These are phyloP conservation scores for Zygoascus hellenicus DNA, from an alignment of 1,139 yeast species.

Conservation along the genomic window DNA sequence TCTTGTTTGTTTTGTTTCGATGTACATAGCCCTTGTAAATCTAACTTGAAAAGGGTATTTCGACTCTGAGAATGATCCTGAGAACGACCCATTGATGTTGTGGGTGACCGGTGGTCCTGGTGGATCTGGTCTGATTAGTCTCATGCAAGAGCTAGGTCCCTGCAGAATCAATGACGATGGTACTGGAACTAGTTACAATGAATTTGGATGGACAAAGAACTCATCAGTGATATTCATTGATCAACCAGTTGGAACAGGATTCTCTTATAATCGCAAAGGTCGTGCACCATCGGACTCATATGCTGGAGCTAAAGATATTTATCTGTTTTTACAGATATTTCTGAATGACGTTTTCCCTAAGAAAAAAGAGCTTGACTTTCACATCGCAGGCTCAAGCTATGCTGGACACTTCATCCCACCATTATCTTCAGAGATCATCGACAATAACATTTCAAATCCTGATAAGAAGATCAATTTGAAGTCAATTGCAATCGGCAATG, in stretches of 20 bases:
- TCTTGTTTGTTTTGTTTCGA: too few relatives aligned
- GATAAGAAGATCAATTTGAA: conserved; percentile 72
- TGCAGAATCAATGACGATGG: conserved; percentile 21
- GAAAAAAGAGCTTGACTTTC: conserved; percentile 68
- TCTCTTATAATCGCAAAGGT: conserved; percentile 49
- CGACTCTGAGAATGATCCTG: conserved; percentile 63
- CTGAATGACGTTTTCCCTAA: conserved; percentile 85
- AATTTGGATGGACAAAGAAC: conserved; percentile 62
- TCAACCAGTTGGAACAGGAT: conserved; percentile 74
- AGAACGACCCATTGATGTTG: conserved; percentile 54
- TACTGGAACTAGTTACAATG: conserved; percentile 46
- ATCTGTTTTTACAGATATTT: conserved; percentile 84
- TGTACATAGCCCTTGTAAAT: too few relatives aligned
- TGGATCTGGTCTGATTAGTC: conserved; percentile 43
- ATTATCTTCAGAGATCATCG: conserved; percentile 79
- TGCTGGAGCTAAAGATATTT: conserved; percentile 90
- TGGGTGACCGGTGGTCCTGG: conserved; percentile 82
- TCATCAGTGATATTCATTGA: conserved; percentile 66
- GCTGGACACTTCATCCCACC: conserved; percentile 98
- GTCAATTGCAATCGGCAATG: conserved; percentile 91
- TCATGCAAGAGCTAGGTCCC: conserved; percentile 23
- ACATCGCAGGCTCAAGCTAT: conserved; percentile 97
- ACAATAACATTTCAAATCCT: conserved; percentile 53
- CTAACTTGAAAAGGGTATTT: conserved; percentile 43
- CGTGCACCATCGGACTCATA: conserved; percentile 32